Base-by-base conservation (phyloP, 129 eudicot genomes). In the Smallanthus sonchifolius region DNA sequence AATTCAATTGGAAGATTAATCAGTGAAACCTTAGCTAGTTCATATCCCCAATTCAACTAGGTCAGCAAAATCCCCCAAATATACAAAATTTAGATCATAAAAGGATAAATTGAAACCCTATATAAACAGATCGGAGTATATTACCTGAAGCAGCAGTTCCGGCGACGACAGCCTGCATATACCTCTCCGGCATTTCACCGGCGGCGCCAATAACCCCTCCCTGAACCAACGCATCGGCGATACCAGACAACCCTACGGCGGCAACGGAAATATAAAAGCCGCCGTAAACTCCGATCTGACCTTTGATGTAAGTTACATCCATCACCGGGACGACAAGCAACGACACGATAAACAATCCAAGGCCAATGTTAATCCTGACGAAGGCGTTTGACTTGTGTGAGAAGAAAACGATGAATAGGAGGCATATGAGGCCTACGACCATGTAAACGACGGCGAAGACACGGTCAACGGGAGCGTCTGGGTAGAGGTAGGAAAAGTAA, bases 91-190 rank as follows among this genome's bases (percentile, higher is more conserved):
- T 5, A 20, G 42, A 63, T 9, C 13, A 30, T 2, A 24, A 24
- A 10, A 20, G 0, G 16, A 56, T 0, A 4, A 59, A 59, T 59
- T 30, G 63, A 30, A 59, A 59, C 38, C 38, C 65, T 30, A 28
- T 3, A 61, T 61, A 65, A 54, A 30, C 56, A 24, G 34, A 52
- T 52, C 52, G 52, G 10, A 7, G 4, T 2, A 57, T 19, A 15
- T 39, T 69, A 92, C 98, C 98, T 44, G 98, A 93, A 84, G 95
- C 95, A 65, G 92, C 96, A 65, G 96, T 93, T 10, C 98, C 98
- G 34, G 98, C 92, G 42, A 87, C 83, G 32, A 88, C 87, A 45
- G 98, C 98, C 57, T 93, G 98, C 98, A 93, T 93, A 74, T 93
- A 93, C 77, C 96, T 79, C 76, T 93, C 96, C 3, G 98, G 98